Evolutionary conservation across 2,329 filamentous ascomycete genomes (phyloP), one percentile per base, ranked within the genome.

Genomic region (Cladophialophora immunda): DNA sequence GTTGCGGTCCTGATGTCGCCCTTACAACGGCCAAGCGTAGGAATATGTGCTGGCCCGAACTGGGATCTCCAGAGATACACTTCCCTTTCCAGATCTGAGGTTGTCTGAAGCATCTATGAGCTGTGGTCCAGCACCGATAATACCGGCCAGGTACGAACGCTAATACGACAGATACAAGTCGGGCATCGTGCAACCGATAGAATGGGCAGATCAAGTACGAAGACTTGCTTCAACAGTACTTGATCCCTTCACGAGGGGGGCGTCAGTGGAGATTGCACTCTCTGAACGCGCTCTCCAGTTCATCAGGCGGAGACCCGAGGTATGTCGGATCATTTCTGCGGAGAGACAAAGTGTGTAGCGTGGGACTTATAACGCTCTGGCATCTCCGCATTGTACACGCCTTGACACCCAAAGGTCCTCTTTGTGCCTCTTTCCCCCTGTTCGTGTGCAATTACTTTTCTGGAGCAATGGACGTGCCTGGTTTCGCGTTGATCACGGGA

Each of bases 381-480:
- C 17, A 17, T 41, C 38, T 41, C 38, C 38, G 38, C 38, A 41
- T 41, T 17, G 15, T n/a, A 41, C 6, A 6, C 38, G 38, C 38
- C 38, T 41, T 17, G 38, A 41, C 32, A 34, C 13, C 32, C 32
- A 7, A 34, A 34, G 17, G 11, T n/a, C 17, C 38, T 41, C 38
- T 41, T n/a, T 19, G 4, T 41, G 38, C 8, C 5, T 41, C 17
- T 1, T 38, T 4, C 15, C 15, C 34, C n/a, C 38, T 41, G 38
- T 4, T 41, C 38, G 38, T 41, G 38, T 34, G 9, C 30, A 32
- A 32, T 34, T 11, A 9, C 13, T 13, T 13, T 32, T 32, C 30
- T 32, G 30, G 30, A 62, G 7, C 45, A 27, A 70, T 70, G 68
- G 68, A 70, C 36, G 62, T 70, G 36, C 66, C 68, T n/a, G 68